Base-by-base conservation (phyloP, 345 rosid genomes). In the Isatis tinctoria region DNA sequence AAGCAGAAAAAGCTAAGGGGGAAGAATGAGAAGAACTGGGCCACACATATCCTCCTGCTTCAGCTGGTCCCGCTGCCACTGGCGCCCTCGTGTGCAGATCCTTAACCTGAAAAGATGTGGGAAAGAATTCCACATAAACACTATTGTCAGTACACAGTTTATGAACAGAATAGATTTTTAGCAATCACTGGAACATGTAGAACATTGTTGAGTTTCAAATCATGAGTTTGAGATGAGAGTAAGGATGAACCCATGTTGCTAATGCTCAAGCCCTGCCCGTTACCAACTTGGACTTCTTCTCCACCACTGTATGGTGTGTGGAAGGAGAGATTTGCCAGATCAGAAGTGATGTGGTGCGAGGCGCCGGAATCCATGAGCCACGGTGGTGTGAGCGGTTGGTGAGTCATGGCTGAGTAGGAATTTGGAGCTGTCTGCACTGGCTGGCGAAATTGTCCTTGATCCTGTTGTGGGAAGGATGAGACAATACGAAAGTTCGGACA, bases 21-120 rank as follows among this genome's bases (percentile, higher is more conserved):
- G 4, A 2, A 2, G 2, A 2, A 0, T 0, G 18, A n/a, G n/a
- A n/a, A n/a, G n/a, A n/a, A 3, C 1, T 1, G 0, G 49, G 51
- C 67, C 51, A 61, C 20, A 40, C 51, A 3, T 61, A 36, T 3
- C 36, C 12, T 16, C 22, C 61, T 3, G 7, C 12, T 0, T 3
- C 8, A n/a, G 40, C 7, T 13, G 0, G 0, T 1, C 39, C 6
- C 0, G 7, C n/a, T 3, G 8, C 5, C 14, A 57, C 2, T n/a
- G 17, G 37, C 0, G 13, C 22, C 61, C 61, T 18, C 40, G 20
- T 2, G 0, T 32, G 16, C 3, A 52, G 58, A 52, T 52, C 58
- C n/a, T 11, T 22, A 2, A 52, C 32, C 58, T 52, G 58, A 52
- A 52, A 52, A 0, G 13, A 6, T 0, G 12, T 1, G 0, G 58